Conservation (phyloP, 805 yeast species). For the Lipomyces mesembrius region DNA sequence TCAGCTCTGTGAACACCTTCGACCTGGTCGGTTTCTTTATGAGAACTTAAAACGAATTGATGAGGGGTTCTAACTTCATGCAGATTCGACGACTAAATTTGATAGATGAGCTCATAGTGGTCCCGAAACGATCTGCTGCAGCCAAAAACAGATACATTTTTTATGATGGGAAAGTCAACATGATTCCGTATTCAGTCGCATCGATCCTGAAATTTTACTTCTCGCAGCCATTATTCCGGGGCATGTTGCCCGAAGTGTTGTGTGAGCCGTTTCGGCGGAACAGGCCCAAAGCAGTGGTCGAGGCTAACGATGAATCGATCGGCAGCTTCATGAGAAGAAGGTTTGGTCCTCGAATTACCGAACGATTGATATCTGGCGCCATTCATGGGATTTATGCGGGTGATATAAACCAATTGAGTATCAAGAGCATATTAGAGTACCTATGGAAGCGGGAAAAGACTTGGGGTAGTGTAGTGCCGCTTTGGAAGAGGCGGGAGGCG, state of each 20-base stretch:
- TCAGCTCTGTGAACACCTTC: constrained; percentile 57
- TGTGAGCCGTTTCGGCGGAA: constrained; percentile 33
- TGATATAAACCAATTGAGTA: constrained; percentile 70
- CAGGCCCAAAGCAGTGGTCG: background rate
- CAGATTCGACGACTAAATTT: constrained; percentile 52
- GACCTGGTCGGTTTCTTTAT: constrained; percentile 55
- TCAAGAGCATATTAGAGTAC: constrained; percentile 23
- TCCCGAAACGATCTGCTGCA: constrained; percentile 62
- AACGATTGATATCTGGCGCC: constrained; percentile 75
- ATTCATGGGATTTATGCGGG: constrained; percentile 91
- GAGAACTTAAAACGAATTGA: background rate
- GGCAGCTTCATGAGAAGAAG: constrained; percentile 69
- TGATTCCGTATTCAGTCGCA: constrained; percentile 40
- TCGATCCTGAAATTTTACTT: constrained; percentile 20
- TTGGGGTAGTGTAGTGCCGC: constrained; percentile 20
- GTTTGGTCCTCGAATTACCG: constrained; percentile 59
- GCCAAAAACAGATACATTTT: constrained; percentile 43
- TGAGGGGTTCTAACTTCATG: constrained; percentile 17
- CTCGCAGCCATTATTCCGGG: constrained; percentile 49
- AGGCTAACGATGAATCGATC: constrained; percentile 66
- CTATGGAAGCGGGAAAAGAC: constrained; percentile 26
- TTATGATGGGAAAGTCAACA: constrained; percentile 28
- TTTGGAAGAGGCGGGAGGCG: constrained; percentile 9
- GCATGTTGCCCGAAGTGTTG: constrained; percentile 40
- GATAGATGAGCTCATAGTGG: constrained; percentile 59